These are phyloP conservation scores for Aspergillus thermomutatus DNA, from an alignment of 2,329 filamentous ascomycete genomes.

Conservation along the genomic window DNA sequence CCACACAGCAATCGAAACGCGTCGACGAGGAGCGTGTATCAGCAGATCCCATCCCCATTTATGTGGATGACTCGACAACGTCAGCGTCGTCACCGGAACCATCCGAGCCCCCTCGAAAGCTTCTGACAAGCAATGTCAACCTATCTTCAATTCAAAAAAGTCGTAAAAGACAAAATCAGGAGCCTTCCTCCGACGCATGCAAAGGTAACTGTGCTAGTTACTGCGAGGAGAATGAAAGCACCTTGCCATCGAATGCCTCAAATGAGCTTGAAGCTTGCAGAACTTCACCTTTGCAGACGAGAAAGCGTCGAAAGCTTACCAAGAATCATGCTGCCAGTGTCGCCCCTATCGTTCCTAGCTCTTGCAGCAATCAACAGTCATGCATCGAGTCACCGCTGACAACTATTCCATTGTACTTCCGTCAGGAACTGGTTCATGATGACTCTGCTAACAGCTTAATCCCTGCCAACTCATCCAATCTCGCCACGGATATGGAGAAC, in stretches of 20 bases:
- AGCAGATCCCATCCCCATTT: slow-evolving; percentile 13
- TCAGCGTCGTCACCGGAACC: not conserved
- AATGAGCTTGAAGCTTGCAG: not conserved
- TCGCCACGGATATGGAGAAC: not conserved
- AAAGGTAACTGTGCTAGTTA: not conserved
- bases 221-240: not conserved
- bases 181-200: not conserved
- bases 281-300: not conserved
- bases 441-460: not conserved
- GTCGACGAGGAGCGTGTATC: not conserved
- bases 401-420: slow-evolving; percentile 27
- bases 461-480: not conserved
- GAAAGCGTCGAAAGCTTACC: not conserved
- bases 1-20: not conserved
- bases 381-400: slow-evolving; percentile 19
- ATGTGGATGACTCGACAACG: slow-evolving; percentile 15
- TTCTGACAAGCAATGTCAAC: slow-evolving; percentile 22
- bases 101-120: not conserved
- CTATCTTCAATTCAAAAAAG: slow-evolving; percentile 12
- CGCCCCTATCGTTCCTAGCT: not conserved
- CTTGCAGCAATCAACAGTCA: not conserved
- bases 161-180: slow-evolving; percentile 8
- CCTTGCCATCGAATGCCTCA: not conserved
- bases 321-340: not conserved
- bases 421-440: not conserved